Base-by-base conservation (phyloP, 805 yeast genomes). In the Ogataea siamensis region DNA sequence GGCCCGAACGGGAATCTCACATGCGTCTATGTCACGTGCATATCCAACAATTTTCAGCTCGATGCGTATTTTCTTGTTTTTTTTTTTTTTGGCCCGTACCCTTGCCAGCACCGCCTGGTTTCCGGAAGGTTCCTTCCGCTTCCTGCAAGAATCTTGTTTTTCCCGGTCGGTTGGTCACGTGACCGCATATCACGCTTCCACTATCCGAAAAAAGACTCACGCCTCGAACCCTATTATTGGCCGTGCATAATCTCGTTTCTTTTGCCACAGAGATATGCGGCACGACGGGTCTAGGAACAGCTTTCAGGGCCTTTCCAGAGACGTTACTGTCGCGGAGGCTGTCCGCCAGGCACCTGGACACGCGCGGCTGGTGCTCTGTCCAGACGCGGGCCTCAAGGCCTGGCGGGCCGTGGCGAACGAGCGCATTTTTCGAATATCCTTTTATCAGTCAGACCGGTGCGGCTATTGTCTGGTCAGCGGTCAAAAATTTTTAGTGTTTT, bases 221-320 rank as follows among this genome's bases (percentile, higher is more conserved):
- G 6, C 20, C 13, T 15, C 19, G 23, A 28, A 26, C 33, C 36
- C 22, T 12, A 33, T 19, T 21, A 37, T 34, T 28, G 17, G 20
- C 14, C 23, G 17, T 25, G 22, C 37, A 20, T 32, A 36, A 36
- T 39, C 42, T 39, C 40, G 47, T 43, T 39, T 43, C 43, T 43
- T 43, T 43, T 43, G 3, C 19, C 14, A 1, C 16, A 27, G 3
- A 10, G 10, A 11, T 22, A 22, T 22, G 25, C 25, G 25, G 25
- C 25, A 22, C 25, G 25, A 22, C 25, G 10, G 12, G 5, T 7
- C 3, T 5, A 9, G 22, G 7, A 22, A 22, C 25, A 2, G 6
- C 25, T n/a, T n/a, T n/a, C n/a, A n/a, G n/a, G n/a, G n/a, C n/a
- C n/a, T n/a, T n/a, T n/a, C n/a, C n/a, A n/a, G n/a, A n/a, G n/a